A percentile compares a stretch with the other conserved stretches of the same genome.
Conservation (phyloP, 2,329 filamentous ascomycete genomes). For the Beauveria australis region DNA sequence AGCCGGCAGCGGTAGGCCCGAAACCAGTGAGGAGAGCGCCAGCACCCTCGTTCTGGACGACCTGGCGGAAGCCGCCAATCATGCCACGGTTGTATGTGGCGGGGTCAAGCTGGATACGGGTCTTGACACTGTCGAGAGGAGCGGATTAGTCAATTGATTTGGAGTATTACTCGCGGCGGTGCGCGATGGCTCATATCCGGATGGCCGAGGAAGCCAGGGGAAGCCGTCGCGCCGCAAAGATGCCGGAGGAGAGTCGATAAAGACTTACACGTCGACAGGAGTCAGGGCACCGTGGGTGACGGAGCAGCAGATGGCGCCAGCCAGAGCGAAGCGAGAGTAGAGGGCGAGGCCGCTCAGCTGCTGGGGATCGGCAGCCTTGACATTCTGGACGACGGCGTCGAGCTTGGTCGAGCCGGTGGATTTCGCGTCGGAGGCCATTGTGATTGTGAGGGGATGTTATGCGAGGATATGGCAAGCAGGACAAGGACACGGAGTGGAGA, state of each 20-base stretch:
- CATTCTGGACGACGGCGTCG: slow-evolving; percentile 35
- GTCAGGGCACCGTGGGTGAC: slow-evolving; percentile 95
- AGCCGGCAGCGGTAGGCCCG: slow-evolving; percentile 71
- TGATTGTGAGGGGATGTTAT: slow-evolving; percentile 20
- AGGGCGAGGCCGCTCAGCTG: slow-evolving; percentile 53
- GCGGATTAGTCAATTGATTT: slow-evolving; percentile 12
- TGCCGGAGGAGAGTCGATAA: neutral
- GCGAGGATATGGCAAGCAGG: slow-evolving; percentile 15
- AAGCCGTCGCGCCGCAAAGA: neutral
- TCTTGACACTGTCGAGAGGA: slow-evolving; percentile 63
- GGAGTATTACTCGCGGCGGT: neutral
- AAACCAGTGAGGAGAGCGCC: slow-evolving; percentile 72
- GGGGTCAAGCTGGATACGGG: slow-evolving; percentile 79
- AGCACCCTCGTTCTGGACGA: slow-evolving; percentile 68
- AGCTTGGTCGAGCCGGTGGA: slow-evolving; percentile 35
- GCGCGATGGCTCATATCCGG: neutral
- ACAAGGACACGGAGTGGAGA: slow-evolving; percentile 25
- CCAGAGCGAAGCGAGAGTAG: slow-evolving; percentile 94
- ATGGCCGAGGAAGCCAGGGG: neutral
- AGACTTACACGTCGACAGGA: slow-evolving; percentile 96
- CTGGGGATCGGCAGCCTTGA: slow-evolving; percentile 31
- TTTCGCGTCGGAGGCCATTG: slow-evolving; percentile 34
- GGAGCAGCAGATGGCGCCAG: slow-evolving; percentile 95
- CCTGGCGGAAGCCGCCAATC: slow-evolving; percentile 72
- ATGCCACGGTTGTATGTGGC: slow-evolving; percentile 73